Base-by-base conservation (phyloP, 2,329 filamentous ascomycete genomes). In the Cordyceps cicadae region DNA sequence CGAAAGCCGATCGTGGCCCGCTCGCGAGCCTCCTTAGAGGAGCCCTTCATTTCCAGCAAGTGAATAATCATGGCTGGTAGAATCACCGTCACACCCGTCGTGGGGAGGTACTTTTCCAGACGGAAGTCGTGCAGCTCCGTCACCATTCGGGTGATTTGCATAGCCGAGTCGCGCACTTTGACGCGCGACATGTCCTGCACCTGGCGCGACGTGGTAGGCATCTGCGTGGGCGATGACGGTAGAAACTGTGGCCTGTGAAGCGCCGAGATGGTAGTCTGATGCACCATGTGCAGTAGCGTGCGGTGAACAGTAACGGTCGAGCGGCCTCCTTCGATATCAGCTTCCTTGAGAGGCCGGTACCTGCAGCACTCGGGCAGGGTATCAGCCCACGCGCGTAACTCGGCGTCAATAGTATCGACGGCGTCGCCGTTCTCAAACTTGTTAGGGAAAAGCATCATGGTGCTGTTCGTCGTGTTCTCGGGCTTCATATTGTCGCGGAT, bases 51-150 rank as follows among this genome's bases (percentile, higher is more conserved):
- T 71, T 96, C 91, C 8, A 96, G 82, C 19, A 97, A 82, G 70
- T 96, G 92, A 60, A 96, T 95, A 66, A 96, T 96, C 76, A 96
- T 93, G 21, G 92, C 92, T 0, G 92, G 92, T 1, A 96, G 82
- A 5, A 97, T 86, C 46, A 95, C 91, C 0, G 92, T 96, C 11
- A 96, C 92, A 45, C 92, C 92, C 0, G 91, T 93, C 0, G 92
- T 96, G 1, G 92, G 92, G 9, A 96, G 82, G 68, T 86, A 96
- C 61, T 82, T 84, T 64, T 93, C 91, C 14, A 96, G 80, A 54
- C 87, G 83, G 52, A 87, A 77, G 41, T 81, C 79, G 70, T 91
- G 87, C 50, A 97, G 79, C 65, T 91, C 87, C 52, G 88, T 84
- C 1, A 90, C 89, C 73, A 96, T 92, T 61, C 84, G 84, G 2